phyloP scores from a whole-genome alignment of 2,329 filamentous ascomycete genomes.

The Ophiocordyceps camponoti-saundersi region DNA sequence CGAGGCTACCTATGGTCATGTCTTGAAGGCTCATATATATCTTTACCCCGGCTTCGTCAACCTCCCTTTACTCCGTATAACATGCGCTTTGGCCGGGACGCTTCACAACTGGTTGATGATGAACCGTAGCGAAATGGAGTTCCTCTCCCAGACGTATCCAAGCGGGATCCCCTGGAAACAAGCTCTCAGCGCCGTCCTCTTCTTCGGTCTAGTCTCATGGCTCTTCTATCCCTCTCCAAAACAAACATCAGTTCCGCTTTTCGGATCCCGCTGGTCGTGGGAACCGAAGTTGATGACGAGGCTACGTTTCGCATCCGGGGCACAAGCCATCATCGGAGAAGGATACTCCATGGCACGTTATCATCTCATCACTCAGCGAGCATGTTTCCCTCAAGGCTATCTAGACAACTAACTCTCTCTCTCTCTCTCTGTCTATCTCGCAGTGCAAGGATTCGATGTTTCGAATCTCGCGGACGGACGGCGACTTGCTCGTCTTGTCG shows the following conservation, averaged over 20 bases:
- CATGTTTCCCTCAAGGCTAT: too few relatives aligned
- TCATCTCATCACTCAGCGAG: too few relatives aligned
- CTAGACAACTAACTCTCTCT: not conserved
- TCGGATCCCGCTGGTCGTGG: slow-evolving; percentile 1
- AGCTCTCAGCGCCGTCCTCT: not conserved
- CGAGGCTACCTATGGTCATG: too few relatives aligned
- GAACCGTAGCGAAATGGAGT: not conserved
- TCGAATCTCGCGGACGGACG: slow-evolving; percentile 3
- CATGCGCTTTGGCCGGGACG: too few relatives aligned
- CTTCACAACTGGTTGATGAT: not conserved
- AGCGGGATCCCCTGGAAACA: not conserved
- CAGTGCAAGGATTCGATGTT: slow-evolving; percentile 4
- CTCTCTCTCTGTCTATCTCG: not conserved
- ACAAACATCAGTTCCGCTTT: slow-evolving; percentile 1
- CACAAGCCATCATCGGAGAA: slow-evolving; percentile 2
- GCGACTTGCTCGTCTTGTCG: slow-evolving; percentile 3
- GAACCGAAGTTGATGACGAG: slow-evolving; percentile 2
- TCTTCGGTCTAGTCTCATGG: not conserved
- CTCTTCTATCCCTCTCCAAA: not conserved
- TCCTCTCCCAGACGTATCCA: not conserved
- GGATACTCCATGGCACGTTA: slow-evolving; percentile 2
- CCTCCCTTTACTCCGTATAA: too few relatives aligned
- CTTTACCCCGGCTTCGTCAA: too few relatives aligned
- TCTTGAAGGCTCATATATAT: too few relatives aligned
- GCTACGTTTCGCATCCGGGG: slow-evolving; percentile 1